Evolutionary conservation across 2,329 filamentous ascomycete species (phyloP), one percentile per base, ranked within the genome.

Genomic region (Stagonosporopsis rhizophila): DNA sequence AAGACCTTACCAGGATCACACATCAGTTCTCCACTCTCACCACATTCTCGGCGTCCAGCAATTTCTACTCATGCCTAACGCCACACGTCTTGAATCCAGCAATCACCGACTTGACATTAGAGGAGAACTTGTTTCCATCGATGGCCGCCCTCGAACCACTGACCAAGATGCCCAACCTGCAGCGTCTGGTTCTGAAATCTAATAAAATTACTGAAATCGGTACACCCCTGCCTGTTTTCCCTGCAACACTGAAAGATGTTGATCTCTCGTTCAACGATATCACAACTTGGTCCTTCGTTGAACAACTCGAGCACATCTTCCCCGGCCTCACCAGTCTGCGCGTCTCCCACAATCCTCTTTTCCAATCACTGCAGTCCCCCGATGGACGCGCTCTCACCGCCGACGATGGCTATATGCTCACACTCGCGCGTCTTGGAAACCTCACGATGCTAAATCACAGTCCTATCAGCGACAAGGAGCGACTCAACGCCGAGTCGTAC

Each of bases 381-480:
- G 77, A 78, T 35, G 75, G 72, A 51, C 78, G 71, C 47, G 49
- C 66, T 23, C 67, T 83, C 23, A 84, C 82, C 6, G 82, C 88
- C 0, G 91, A 96, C 51, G 91, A 96, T 68, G 89, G 90, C 1
- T 94, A 92, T 78, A 96, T 96, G 90, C 83, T 97, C 44, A 91
- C 91, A 0, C 80, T 96, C 23, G 91, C 89, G 25, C 89, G 92
- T 2, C 80, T 97, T 1, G 83, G 84, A 1, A 78, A 79, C 1
- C 83, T 98, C 9, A 83, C 83, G 49, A 82, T 80, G 0, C 82
- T 97, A 27, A 95, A 95, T 72, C 92, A 90, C 72, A 87, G 76
- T 57, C 75, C 74, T 1, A 87, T 98, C 64, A 87, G 87, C 0
- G 66, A 81, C 1, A 85, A 88, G 38, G 93, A 98, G 73, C 87